Percentiles rank a stretch among this genome's conserved stretches.
Evolutionary conservation across 176 grass and related monocot species (phyloP).

Genomic region (Musa itinerans): DNA sequence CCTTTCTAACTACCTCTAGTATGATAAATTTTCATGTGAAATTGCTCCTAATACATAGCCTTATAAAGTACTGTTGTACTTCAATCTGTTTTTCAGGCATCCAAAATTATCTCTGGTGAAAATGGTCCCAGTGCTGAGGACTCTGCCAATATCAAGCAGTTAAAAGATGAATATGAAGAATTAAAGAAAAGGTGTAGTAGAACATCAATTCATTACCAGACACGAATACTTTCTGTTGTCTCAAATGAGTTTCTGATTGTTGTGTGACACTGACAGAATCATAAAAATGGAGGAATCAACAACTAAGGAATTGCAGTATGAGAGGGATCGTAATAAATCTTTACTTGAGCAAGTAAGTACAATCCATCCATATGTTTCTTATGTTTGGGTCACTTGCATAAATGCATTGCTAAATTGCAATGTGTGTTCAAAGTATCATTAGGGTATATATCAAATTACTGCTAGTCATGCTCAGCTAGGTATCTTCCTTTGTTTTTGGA

Average conservation of each 20-base stretch:
- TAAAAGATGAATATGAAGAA: slow-evolving; percentile 64
- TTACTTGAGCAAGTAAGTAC: slow-evolving; percentile 61
- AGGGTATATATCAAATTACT: no score
- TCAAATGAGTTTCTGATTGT: neutral
- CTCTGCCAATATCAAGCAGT: slow-evolving; percentile 37
- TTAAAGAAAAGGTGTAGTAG: slow-evolving; percentile 59
- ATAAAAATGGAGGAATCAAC: slow-evolving; percentile 40
- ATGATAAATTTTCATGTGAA: no score
- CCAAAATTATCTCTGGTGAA: slow-evolving; percentile 23
- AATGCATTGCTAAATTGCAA: neutral
- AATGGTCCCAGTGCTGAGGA: slow-evolving; percentile 16
- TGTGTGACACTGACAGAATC: slow-evolving; percentile 35
- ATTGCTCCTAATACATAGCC: no score
- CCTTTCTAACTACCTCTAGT: no score
- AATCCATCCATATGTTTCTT: neutral
- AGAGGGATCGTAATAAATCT: slow-evolving; percentile 57
- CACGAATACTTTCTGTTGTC: neutral
- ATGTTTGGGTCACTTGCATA: neutral
- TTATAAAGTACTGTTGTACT: neutral
- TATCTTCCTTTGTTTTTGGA: no score
- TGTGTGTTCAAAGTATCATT: no score
- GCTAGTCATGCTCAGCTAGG: no score
- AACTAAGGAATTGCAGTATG: slow-evolving; percentile 48
- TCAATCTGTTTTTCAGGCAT: slow-evolving; percentile 32
- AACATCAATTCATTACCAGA: neutral